Conservation (phyloP, 805 yeast genomes). For the Lachancea lanzarotensis region DNA sequence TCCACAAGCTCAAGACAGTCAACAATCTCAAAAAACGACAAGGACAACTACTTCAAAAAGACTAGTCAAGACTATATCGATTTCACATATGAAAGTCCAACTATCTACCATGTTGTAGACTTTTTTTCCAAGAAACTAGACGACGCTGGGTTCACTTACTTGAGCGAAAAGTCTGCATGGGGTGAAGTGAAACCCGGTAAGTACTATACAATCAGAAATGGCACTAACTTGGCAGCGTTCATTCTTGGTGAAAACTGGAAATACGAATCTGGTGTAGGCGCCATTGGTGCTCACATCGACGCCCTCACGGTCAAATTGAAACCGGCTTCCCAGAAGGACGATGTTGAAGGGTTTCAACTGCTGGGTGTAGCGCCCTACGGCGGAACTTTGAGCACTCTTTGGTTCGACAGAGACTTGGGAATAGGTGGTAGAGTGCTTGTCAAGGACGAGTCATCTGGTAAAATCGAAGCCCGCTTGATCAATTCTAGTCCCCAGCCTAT, state of each 20-base stretch:
- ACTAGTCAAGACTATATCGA: conserved; percentile 51
- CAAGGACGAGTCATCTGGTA: conserved; percentile 32
- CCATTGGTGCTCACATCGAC: conserved; percentile 72
- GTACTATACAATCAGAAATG: conserved; percentile 64
- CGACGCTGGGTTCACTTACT: conserved; percentile 54
- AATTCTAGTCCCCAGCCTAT: conserved; percentile 61
- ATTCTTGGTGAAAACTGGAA: conserved; percentile 60
- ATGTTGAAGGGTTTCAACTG: conserved; percentile 67
- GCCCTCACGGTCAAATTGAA: conserved; percentile 62
- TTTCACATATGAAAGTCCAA: conserved; percentile 68
- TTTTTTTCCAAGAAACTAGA: conserved; percentile 44
- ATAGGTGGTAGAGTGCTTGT: conserved; percentile 71
- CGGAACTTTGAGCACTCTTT: conserved; percentile 55
- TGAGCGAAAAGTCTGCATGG: conserved; percentile 53
- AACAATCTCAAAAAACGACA: no score
- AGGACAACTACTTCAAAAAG: conserved; percentile 21
- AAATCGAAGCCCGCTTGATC: conserved; percentile 40
- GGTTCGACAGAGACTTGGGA: conserved; percentile 87
- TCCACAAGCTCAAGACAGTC: no score
- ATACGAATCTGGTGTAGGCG: conserved; percentile 59
- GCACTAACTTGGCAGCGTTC: conserved; percentile 63
- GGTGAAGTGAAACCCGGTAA: conserved; percentile 38
- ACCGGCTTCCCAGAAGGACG: conserved; percentile 57
- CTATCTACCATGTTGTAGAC: conserved; percentile 65
- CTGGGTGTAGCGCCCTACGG: conserved; percentile 83